Base-by-base conservation (phyloP, 805 yeast species). In the Candida ulmi region DNA sequence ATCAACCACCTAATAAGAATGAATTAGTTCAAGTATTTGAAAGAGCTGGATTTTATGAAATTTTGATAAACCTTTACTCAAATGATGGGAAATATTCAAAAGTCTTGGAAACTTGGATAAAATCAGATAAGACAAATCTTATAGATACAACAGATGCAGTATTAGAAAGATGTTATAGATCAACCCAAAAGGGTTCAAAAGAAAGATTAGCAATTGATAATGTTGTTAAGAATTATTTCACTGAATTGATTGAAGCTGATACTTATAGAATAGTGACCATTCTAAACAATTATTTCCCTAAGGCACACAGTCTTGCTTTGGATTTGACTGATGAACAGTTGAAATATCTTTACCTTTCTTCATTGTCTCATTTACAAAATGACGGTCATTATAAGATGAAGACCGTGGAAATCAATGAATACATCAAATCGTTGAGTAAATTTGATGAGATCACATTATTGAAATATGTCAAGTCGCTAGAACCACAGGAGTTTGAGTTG, bases 1-100 rank as follows among this genome's bases (percentile, higher is more conserved):
- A 81, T 54, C 77, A 73, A 37, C 87, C 91, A 0, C 62, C 71
- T 1, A 70, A 77, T 48, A 63, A 74, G 18, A 67, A 69, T 2
- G 60, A 58, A 17, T 57, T 87, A 32, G 57, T 80, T 8, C 68
- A 68, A 15, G 64, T 71, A 35, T 65, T 86, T 37, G 71, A 71
- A 36, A 65, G 71, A 24, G 80, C 78, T 2, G 69, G 72, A 12
- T 84, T 76, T 52, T 70, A 67, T 50, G 67, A 73, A 30, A 88
- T 83, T 0, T 63, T 88, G 34, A 67, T 79, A 41, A 65, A 71
- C 36, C 48, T 85, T 4, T 83, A 80, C 52, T 60, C 72, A 30
- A 58, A 72, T 1, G 81, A 80, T 43, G 69, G 72, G 16, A 69
- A 64, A 37, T 74, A 66, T 43, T 60, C 76, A 3, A 71, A 79